phyloP scores from a whole-genome alignment of 2,329 filamentous ascomycete species.

The Alternaria sp. region DNA sequence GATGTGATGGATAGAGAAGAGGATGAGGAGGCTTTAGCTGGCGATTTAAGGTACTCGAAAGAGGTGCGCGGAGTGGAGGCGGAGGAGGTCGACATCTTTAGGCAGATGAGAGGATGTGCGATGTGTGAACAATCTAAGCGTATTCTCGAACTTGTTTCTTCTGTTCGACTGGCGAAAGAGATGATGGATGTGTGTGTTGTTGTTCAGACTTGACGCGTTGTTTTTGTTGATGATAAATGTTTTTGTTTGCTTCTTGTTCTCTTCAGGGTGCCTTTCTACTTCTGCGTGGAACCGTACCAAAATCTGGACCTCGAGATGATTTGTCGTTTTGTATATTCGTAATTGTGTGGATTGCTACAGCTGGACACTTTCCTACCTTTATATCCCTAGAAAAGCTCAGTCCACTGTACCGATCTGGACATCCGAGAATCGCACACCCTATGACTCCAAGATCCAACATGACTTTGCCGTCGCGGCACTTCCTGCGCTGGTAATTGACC shows the following conservation, averaged over 20 bases:
- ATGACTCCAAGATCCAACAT: slow-evolving; percentile 9
- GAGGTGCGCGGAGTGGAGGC: slow-evolving; percentile 31
- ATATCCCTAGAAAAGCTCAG: background rate
- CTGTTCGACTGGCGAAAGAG: background rate
- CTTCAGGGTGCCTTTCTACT: background rate
- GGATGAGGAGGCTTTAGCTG: slow-evolving; percentile 5
- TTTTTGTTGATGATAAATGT: background rate
- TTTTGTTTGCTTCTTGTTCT: background rate
- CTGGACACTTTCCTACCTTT: slow-evolving; percentile 1
- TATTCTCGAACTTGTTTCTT: background rate
- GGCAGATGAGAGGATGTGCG: no score
- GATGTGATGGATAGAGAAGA: slow-evolving; percentile 9
- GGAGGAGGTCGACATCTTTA: slow-evolving; percentile 22
- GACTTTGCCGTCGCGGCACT: background rate
- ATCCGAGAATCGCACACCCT: background rate
- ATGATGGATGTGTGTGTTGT: no score
- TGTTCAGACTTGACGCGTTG: background rate
- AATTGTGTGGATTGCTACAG: background rate
- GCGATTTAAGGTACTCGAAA: slow-evolving; percentile 24
- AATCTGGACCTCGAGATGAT: background rate
- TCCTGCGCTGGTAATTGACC: background rate
- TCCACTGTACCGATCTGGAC: background rate
- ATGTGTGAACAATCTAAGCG: background rate
- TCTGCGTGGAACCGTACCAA: background rate
- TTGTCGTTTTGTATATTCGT: background rate